Conservation (phyloP, 2,329 filamentous ascomycete genomes). For the Beauveria australis region DNA sequence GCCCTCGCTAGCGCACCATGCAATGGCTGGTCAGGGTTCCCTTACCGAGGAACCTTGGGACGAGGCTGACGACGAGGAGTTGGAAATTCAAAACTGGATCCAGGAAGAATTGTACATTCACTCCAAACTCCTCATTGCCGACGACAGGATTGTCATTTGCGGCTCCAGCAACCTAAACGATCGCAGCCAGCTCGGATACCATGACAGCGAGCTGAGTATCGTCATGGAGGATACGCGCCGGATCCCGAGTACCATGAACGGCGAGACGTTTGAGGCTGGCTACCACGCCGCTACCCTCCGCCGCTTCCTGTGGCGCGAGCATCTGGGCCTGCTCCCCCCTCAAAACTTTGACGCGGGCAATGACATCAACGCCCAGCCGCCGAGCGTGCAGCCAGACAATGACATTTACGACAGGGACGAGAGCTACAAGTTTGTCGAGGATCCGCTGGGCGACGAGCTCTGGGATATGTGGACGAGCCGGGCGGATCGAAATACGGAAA, state of each 20-base stretch:
- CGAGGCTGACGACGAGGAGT: conserved; percentile 61
- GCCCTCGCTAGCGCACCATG: conserved; percentile 60
- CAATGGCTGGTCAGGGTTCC: conserved; percentile 60
- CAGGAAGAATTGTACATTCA: conserved; percentile 97
- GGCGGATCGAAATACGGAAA: conserved; percentile 62
- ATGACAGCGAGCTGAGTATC: conserved; percentile 85
- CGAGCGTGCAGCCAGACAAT: conserved; percentile 57
- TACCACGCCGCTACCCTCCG: conserved; percentile 75
- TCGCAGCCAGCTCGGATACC: conserved; percentile 75
- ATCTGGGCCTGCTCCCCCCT: conserved; percentile 70
- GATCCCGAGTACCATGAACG: conserved; percentile 69
- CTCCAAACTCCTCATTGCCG: conserved; percentile 80
- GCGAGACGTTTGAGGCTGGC: conserved; percentile 67
- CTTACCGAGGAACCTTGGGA: conserved; percentile 68
- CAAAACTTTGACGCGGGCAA: conserved; percentile 60
- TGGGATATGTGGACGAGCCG: conserved; percentile 61
- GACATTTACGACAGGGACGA: conserved; percentile 53
- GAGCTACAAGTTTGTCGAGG: conserved; percentile 56
- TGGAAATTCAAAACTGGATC: conserved; percentile 80
- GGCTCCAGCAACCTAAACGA: conserved; percentile 91
- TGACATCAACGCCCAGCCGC: conserved; percentile 68
- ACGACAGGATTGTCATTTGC: conserved; percentile 78
- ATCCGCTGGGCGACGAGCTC: conserved; percentile 60
- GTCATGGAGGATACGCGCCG: conserved; percentile 77
- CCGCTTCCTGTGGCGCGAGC: conserved; percentile 81